Evolutionary conservation across 768 basidiomycete genomes (phyloP).

Genomic region (Rhodotorula sphaerocarpa): DNA sequence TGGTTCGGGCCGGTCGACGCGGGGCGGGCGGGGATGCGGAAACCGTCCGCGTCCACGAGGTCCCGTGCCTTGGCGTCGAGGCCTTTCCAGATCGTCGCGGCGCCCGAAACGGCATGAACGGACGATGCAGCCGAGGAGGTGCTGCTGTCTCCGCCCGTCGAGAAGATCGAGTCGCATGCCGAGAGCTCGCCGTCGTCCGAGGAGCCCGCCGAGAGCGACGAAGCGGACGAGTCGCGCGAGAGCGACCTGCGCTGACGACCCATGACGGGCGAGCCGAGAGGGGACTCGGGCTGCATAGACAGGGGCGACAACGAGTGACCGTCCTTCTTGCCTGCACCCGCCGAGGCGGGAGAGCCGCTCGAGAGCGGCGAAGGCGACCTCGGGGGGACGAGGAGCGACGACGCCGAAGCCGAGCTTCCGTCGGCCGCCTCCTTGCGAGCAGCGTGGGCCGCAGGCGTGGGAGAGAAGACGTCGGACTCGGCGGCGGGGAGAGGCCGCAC

Average conservation of each 20-base stretch:
- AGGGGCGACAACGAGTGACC: slow-evolving; percentile 17
- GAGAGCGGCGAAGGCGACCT: background rate
- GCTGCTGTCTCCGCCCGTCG: slow-evolving; percentile 15
- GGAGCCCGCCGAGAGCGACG: slow-evolving; percentile 15
- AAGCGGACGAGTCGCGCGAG: slow-evolving; percentile 29
- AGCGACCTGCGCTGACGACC: slow-evolving; percentile 12
- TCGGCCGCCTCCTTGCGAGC: slow-evolving; percentile 3
- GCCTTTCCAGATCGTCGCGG: slow-evolving; percentile 19
- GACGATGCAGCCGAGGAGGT: background rate
- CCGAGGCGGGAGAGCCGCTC: background rate
- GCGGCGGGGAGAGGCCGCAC: slow-evolving; percentile 6
- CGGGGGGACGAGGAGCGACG: background rate
- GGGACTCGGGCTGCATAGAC: slow-evolving; percentile 14
- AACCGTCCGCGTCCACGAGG: slow-evolving; percentile 17
- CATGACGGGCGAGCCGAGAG: slow-evolving; percentile 20
- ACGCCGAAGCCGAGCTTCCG: background rate
- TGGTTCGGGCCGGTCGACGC: slow-evolving; percentile 1
- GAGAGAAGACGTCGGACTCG: slow-evolving; percentile 33
- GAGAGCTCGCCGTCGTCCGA: slow-evolving; percentile 20
- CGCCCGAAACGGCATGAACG: background rate
- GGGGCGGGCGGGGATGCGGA: slow-evolving; percentile 21
- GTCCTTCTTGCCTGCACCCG: background rate
- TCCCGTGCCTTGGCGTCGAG: slow-evolving; percentile 14
- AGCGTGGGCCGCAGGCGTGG: slow-evolving; percentile 8
- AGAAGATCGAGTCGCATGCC: slow-evolving; percentile 28